Evolutionary conservation across 192 early-diverging fungal species (phyloP).

Genomic region (Linnemannia elongata): DNA sequence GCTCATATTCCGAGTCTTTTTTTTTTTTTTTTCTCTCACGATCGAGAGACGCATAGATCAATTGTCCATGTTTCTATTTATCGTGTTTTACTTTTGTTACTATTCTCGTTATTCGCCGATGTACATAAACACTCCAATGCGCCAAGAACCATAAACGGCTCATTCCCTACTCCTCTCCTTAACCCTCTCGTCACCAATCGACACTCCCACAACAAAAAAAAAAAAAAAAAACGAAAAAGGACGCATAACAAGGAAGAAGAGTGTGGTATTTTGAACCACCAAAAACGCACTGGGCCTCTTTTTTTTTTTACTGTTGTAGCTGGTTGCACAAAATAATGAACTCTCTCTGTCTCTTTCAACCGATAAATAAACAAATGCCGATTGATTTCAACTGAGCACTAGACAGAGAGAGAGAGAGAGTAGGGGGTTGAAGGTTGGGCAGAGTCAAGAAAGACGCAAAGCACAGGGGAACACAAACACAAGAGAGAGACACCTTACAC

Average conservation of each 20-base stretch:
- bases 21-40: too few species aligned
- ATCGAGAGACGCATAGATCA: too few species aligned
- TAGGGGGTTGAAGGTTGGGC: neutral
- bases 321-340: constrained; percentile 6
- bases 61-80: too few species aligned
- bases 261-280: neutral
- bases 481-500: neutral
- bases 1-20: too few species aligned
- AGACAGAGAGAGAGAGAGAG: neutral
- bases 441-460: neutral
- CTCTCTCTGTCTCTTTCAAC: neutral
- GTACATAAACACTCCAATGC: too few species aligned
- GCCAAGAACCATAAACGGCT: too few species aligned
- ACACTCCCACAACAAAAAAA: neutral
- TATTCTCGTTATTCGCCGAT: too few species aligned
- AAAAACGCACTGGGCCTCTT: neutral
- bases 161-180: neutral
- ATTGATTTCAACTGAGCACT: neutral
- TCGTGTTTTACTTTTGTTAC: too few species aligned
- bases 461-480: neutral
- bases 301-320: neutral
- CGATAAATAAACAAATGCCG: neutral
- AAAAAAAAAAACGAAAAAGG: neutral
- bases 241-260: neutral
- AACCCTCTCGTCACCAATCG: neutral